phyloP scores from a whole-genome alignment of 495 filamentous ascomycete species.

The Delitschia confertaspora region DNA sequence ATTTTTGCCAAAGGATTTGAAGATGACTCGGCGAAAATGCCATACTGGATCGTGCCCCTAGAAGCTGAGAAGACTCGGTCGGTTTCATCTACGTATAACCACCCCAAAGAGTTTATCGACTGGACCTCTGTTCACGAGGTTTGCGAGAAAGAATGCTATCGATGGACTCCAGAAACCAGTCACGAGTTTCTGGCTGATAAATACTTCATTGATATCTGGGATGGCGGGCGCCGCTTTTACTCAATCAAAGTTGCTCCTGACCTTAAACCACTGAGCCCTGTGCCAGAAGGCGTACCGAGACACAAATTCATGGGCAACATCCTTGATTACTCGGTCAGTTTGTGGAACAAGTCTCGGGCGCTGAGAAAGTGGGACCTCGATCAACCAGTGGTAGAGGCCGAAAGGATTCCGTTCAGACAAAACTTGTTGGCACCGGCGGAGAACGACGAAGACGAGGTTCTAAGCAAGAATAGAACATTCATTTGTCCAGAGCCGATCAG shows the following conservation, averaged over 20 bases:
- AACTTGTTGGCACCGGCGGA: slow-evolving; percentile 63
- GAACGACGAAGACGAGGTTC: slow-evolving; percentile 42
- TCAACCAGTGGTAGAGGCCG: slow-evolving; percentile 71
- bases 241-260: slow-evolving; percentile 37
- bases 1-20: slow-evolving; percentile 83
- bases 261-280: slow-evolving; percentile 46
- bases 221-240: slow-evolving; percentile 60
- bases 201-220: slow-evolving; percentile 65
- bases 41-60: slow-evolving; percentile 75
- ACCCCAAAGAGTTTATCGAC: slow-evolving; percentile 47
- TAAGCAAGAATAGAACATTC: slow-evolving; percentile 32
- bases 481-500: slow-evolving; percentile 56
- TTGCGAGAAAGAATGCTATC: slow-evolving; percentile 41
- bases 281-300: slow-evolving; percentile 44
- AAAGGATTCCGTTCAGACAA: slow-evolving; percentile 62
- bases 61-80: not conserved
- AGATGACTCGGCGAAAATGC: slow-evolving; percentile 50
- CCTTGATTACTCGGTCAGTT: slow-evolving; percentile 53
- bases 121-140: slow-evolving; percentile 53
- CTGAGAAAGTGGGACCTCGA: slow-evolving; percentile 41
- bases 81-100: not conserved
- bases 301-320: slow-evolving; percentile 51
- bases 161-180: slow-evolving; percentile 47
- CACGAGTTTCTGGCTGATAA: slow-evolving; percentile 52
- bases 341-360: slow-evolving; percentile 47